Evolutionary conservation across 352 stramenopile species (phyloP).

Genomic region (Phytophthora cactorum): DNA sequence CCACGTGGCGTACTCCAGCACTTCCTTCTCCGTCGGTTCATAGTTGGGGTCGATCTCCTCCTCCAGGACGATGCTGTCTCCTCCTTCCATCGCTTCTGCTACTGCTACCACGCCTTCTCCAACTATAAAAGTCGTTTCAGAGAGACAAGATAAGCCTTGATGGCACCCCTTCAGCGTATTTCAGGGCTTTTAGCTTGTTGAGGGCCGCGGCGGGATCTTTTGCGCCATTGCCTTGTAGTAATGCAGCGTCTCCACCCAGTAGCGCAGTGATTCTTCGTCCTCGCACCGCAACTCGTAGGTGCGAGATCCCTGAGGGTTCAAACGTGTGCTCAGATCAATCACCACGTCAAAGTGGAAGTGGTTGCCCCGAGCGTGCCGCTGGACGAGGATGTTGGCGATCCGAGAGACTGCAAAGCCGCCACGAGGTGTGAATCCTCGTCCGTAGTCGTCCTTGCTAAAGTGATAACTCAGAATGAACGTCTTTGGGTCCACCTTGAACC

Average conservation of each 20-base stretch:
- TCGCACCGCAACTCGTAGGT: slow-evolving; percentile 78
- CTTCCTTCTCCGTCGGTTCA: slow-evolving; percentile 91
- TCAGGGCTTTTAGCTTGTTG: slow-evolving; percentile 33
- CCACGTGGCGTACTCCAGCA: slow-evolving; percentile 95
- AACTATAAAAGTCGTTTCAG: slow-evolving; percentile 10
- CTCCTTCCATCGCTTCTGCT: slow-evolving; percentile 46
- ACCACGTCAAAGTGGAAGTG: slow-evolving; percentile 74
- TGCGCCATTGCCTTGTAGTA: slow-evolving; percentile 67
- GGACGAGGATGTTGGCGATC: slow-evolving; percentile 64
- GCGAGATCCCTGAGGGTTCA: slow-evolving; percentile 62
- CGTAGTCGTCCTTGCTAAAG: slow-evolving; percentile 67
- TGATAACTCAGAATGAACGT: slow-evolving; percentile 76
- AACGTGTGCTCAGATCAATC: slow-evolving; percentile 66
- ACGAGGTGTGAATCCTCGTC: slow-evolving; percentile 66
- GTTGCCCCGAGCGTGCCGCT: slow-evolving; percentile 42
- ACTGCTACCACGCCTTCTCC: background rate
- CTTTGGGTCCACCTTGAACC: slow-evolving; percentile 73
- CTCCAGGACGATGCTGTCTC: slow-evolving; percentile 91
- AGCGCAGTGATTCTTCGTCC: slow-evolving; percentile 55
- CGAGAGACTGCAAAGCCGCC: slow-evolving; percentile 63
- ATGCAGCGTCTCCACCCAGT: slow-evolving; percentile 77
- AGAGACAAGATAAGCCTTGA: background rate
- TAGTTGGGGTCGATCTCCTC: slow-evolving; percentile 97
- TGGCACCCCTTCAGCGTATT: slow-evolving; percentile 22
- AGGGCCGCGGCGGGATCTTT: slow-evolving; percentile 42